phyloP scores from a whole-genome alignment of 140 eudicot genomes.

The Flaveria floridana region DNA sequence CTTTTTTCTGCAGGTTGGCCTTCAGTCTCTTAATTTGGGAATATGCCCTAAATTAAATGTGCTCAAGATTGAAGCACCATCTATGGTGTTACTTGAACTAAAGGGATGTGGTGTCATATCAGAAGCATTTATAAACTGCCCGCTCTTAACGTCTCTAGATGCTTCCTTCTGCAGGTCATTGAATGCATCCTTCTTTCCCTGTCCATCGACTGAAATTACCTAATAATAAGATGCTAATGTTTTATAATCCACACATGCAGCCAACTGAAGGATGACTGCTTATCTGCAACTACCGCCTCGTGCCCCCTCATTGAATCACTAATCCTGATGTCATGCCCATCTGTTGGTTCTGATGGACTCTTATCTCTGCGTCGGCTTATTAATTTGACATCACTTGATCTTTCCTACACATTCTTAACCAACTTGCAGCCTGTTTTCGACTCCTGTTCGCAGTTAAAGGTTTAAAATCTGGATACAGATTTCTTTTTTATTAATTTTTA shows the following conservation, averaged over 20 bases:
- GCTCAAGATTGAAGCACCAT: constrained; percentile 74
- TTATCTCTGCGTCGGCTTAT: constrained; percentile 62
- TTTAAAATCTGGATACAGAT: constrained; percentile 19
- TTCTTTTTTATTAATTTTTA: background rate
- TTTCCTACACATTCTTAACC: constrained; percentile 85
- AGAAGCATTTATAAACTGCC: constrained; percentile 78
- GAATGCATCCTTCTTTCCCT: background rate
- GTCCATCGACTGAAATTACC: background rate
- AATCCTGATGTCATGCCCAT: constrained; percentile 86
- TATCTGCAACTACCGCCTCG: constrained; percentile 89
- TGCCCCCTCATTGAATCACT: constrained; percentile 87
- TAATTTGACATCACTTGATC: constrained; percentile 84
- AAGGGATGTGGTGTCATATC: constrained; percentile 97
- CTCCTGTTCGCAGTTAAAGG: constrained; percentile 79
- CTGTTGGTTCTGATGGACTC: constrained; percentile 85
- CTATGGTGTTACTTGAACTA: constrained; percentile 83
- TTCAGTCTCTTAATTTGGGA: constrained; percentile 75
- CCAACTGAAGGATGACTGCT: constrained; percentile 83
- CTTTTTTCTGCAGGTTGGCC: constrained; percentile 65
- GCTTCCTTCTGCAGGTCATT: constrained; percentile 97
- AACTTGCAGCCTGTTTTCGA: constrained; percentile 80
- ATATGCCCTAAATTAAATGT: constrained; percentile 81
- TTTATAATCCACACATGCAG: constrained; percentile 44
- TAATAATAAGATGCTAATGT: constrained; percentile 21
- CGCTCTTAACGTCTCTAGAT: constrained; percentile 80